phyloP scores from a whole-genome alignment of 2,329 filamentous ascomycete species.

The Stemphylium vesicarium region DNA sequence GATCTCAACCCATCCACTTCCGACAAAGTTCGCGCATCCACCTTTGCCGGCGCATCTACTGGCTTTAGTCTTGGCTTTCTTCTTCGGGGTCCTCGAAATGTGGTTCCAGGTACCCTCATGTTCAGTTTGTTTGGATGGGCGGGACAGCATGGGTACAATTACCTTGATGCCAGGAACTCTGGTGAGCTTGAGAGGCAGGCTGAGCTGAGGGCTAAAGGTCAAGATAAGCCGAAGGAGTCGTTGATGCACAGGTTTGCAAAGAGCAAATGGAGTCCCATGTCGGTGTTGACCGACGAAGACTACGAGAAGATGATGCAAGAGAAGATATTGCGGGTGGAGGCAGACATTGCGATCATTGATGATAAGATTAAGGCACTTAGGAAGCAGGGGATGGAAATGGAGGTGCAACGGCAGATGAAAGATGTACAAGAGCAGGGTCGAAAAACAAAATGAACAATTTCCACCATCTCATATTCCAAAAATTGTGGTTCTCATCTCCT shows the following conservation, averaged over 20 bases:
- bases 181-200: constrained; percentile 44
- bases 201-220: constrained; percentile 26
- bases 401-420: constrained; percentile 19
- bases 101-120: constrained; percentile 64
- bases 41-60: constrained; percentile 73
- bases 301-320: constrained; percentile 74
- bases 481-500: too few species aligned
- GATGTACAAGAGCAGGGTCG: constrained; percentile 7
- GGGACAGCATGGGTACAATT: constrained; percentile 64
- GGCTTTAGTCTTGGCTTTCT: constrained; percentile 61
- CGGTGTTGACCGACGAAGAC: constrained; percentile 72
- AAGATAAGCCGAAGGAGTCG: constrained; percentile 46
- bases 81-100: constrained; percentile 53
- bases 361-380: constrained; percentile 69
- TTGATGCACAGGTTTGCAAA: constrained; percentile 60
- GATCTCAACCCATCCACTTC: constrained; percentile 58
- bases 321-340: constrained; percentile 73
- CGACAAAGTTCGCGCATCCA: constrained; percentile 71
- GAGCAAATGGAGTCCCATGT: constrained; percentile 75
- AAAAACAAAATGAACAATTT: not conserved
- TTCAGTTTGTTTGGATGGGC: constrained; percentile 64
- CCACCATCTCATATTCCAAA: too few species aligned
- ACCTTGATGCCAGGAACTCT: constrained; percentile 56
- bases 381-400: constrained; percentile 30
- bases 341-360: constrained; percentile 78